These are phyloP conservation scores for Tricholoma furcatifolium DNA, from an alignment of 768 basidiomycete genomes.

Conservation along the genomic window DNA sequence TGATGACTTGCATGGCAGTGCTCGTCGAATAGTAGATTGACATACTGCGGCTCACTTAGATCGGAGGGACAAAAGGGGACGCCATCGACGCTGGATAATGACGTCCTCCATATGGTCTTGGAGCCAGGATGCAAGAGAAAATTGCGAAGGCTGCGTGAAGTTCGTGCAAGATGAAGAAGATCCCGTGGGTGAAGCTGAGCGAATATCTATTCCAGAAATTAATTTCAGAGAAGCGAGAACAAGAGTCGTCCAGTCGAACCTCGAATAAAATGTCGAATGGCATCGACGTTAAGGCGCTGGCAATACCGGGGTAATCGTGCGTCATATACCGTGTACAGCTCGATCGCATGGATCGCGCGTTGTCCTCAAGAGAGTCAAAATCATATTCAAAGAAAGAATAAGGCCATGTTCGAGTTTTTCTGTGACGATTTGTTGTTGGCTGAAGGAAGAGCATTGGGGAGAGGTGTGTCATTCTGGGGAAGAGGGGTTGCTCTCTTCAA, in stretches of 20 bases:
- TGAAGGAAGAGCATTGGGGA: background rate
- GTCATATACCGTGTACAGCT: too few species aligned
- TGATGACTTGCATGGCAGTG: constrained; percentile 18
- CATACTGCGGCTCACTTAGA: constrained; percentile 35
- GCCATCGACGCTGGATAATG: constrained; percentile 22
- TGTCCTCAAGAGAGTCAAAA: too few species aligned
- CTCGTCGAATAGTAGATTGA: constrained; percentile 32
- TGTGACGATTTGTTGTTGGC: background rate
- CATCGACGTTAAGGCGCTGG: constrained; percentile 1
- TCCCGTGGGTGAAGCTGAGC: constrained; percentile 33
- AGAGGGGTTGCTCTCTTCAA: background rate
- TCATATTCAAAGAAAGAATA: background rate
- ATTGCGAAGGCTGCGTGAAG: constrained; percentile 32
- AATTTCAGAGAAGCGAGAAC: background rate
- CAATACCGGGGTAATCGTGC: background rate
- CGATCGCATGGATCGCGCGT: too few species aligned
- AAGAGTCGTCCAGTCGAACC: constrained; percentile 5
- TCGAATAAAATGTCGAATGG: constrained; percentile 24
- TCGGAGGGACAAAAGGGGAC: constrained; percentile 36
- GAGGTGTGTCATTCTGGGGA: background rate
- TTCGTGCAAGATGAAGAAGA: constrained; percentile 37
- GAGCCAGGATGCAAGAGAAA: constrained; percentile 30
- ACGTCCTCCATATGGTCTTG: constrained; percentile 29
- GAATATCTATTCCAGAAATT: constrained; percentile 29
- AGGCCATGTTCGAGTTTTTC: background rate